phyloP scores from a whole-genome alignment of 169 alveolate genomes.

The Plasmodium gaboni region DNA sequence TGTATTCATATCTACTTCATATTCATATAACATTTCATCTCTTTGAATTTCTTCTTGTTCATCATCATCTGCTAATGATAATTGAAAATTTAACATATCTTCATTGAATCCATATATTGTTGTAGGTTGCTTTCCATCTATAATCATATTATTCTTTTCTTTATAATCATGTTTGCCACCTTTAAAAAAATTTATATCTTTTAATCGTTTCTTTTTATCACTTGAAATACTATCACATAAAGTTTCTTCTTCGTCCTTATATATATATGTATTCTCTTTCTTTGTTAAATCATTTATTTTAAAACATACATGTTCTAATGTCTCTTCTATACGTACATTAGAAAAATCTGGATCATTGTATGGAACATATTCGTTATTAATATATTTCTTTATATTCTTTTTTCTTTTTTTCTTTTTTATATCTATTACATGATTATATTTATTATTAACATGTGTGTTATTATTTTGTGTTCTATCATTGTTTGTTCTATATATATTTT shows the following conservation, averaged over 20 bases:
- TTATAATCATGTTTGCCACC: constrained; percentile 18
- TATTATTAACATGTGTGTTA: neutral
- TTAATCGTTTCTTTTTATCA: constrained; percentile 2
- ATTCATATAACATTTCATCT: constrained; percentile 90
- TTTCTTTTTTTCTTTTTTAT: constrained; percentile 14
- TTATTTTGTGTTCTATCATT: neutral
- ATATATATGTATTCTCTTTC: neutral
- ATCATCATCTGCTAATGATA: constrained; percentile 80
- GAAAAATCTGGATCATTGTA: constrained; percentile 72
- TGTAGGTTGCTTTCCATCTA: neutral
- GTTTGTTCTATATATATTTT: neutral
- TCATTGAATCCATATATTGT: constrained; percentile 57
- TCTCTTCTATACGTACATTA: constrained; percentile 74
- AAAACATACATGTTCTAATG: constrained; percentile 70
- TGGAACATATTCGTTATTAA: constrained; percentile 66
- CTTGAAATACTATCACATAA: constrained; percentile 4
- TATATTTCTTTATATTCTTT: constrained; percentile 10
- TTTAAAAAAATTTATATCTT: constrained; percentile 9
- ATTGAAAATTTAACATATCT: constrained; percentile 71
- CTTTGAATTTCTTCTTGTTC: constrained; percentile 84
- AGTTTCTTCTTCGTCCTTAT: neutral
- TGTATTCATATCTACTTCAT: constrained; percentile 89
- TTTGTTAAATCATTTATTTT: neutral
- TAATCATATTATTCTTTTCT: neutral
- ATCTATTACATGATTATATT: neutral